Evolutionary conservation across 192 early-diverging fungal genomes (phyloP), one percentile per base, ranked within the genome.

Genomic region (Coemansia reversa): DNA sequence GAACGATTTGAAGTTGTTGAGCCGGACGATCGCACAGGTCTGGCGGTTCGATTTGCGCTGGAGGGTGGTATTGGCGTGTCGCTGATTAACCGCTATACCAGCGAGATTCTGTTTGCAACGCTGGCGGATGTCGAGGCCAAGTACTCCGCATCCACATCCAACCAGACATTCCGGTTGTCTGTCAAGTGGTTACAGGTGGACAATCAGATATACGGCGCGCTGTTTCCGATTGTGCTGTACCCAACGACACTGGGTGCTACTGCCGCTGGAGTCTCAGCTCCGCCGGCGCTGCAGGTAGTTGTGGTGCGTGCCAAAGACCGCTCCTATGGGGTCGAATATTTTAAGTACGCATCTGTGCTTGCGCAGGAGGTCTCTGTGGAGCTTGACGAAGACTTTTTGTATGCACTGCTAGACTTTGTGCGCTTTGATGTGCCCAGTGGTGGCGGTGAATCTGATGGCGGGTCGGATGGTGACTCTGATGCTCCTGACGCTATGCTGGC

Each of bases 121-220:
- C 76, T 93, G 56, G 84, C 89, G 18, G 89, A 89, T 0, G 68
- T 96, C 20, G 87, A 89, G 72, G 75, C 96, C 50, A 86, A 85
- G 22, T 90, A 87, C 49, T 89, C 84, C 1, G 95, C 97, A 56
- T 91, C 92, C 0, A 91, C 85, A 8, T 85, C 88, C 49, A 92
- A 92, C 72, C 90, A 92, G 79, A 89, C 90, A 16, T 57, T 91
- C 22, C 87, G 85, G 25, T 86, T 92, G 74, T 79, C 84, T 39
- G 86, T 94, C 19, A 89, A 94, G 54, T 98, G 97, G 97, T 65
- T 96, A 20, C 94, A 96, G 85, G 88, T 99, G 58, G 97, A 99
- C 74, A 99, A 98, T 80, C 96, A 99, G 74, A 75, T 97, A 3
- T 90, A 90, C 57, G 94, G 90, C 39, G 87, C 90, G 1, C 65